These are phyloP conservation scores for Podila horticola DNA, from an alignment of 192 early-diverging fungal genomes.

Conservation along the genomic window DNA sequence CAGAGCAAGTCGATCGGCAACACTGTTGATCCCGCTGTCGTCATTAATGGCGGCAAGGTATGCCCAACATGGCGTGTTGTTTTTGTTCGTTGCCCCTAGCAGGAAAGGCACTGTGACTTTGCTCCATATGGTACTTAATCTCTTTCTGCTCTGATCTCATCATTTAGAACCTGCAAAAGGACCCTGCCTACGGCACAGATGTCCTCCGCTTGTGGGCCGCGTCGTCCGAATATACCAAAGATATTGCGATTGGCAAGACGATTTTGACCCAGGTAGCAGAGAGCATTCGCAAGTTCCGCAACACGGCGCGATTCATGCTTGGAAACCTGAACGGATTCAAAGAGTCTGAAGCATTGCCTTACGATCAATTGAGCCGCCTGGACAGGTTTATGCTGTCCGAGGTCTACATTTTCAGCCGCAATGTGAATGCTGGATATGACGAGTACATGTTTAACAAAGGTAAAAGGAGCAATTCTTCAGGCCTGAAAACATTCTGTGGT, in stretches of 20 bases:
- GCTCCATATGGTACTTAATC: no score
- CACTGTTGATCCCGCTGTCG: constrained; percentile 68
- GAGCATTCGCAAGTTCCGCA: constrained; percentile 78
- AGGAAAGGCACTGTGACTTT: no score
- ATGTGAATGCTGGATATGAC: constrained; percentile 65
- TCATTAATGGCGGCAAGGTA: constrained; percentile 75
- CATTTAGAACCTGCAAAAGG: constrained; percentile 63
- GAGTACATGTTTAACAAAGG: constrained; percentile 70
- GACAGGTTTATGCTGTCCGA: constrained; percentile 75
- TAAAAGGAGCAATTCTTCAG: constrained; percentile 7
- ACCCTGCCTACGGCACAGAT: constrained; percentile 81
- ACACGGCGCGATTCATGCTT: constrained; percentile 80
- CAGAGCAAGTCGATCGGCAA: constrained; percentile 90
- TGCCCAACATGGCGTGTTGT: not conserved
- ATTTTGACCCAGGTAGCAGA: constrained; percentile 72
- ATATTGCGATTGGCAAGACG: constrained; percentile 75
- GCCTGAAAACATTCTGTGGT: no score
- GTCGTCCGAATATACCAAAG: constrained; percentile 78
- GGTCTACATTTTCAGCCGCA: constrained; percentile 67
- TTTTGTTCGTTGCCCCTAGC: no score
- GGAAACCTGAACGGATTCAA: constrained; percentile 75
- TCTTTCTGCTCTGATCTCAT: not conserved
- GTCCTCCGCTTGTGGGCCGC: constrained; percentile 80
- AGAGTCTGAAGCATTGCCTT: constrained; percentile 52
- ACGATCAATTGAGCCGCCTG: constrained; percentile 61